These are phyloP conservation scores for Cladosporium colombiae DNA, from an alignment of 2,329 filamentous ascomycete genomes.

Conservation along the genomic window DNA sequence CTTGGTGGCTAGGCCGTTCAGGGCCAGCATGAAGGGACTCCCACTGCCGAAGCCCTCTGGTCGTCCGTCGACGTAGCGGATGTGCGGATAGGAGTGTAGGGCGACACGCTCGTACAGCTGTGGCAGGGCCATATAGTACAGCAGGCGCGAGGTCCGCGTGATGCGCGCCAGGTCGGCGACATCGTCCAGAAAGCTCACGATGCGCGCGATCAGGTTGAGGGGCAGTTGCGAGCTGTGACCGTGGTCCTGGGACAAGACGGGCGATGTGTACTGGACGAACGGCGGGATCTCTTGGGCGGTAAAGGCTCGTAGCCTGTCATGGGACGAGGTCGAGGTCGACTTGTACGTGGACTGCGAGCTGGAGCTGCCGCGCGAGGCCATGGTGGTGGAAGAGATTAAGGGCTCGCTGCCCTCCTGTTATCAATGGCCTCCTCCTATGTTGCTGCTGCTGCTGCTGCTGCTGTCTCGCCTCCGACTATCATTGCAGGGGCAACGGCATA, in stretches of 20 bases:
- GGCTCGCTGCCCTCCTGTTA: neutral
- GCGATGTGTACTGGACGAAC: conserved; percentile 33
- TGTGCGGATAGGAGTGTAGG: conserved; percentile 59
- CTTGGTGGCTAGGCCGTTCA: conserved; percentile 62
- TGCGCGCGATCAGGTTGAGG: conserved; percentile 59
- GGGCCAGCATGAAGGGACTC: conserved; percentile 63
- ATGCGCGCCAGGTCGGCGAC: conserved; percentile 59
- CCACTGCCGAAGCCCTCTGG: conserved; percentile 64
- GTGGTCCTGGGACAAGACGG: conserved; percentile 23
- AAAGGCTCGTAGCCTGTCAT: neutral
- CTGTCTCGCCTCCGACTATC: neutral
- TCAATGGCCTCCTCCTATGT: neutral
- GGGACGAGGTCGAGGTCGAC: neutral
- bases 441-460: neutral
- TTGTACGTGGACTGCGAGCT: neutral
- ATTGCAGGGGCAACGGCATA: neutral
- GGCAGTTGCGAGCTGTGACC: conserved; percentile 44
- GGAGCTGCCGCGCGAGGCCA: conserved; percentile 1
- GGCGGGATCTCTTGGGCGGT: conserved; percentile 25
- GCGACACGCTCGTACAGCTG: conserved; percentile 60
- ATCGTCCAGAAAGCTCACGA: conserved; percentile 60
- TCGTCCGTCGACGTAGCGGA: conserved; percentile 58
- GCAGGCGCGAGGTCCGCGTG: conserved; percentile 60
- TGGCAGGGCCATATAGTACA: conserved; percentile 66
- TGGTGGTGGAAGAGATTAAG: neutral